Conservation (phyloP, 345 rosid species). For the Citrus inodora region DNA sequence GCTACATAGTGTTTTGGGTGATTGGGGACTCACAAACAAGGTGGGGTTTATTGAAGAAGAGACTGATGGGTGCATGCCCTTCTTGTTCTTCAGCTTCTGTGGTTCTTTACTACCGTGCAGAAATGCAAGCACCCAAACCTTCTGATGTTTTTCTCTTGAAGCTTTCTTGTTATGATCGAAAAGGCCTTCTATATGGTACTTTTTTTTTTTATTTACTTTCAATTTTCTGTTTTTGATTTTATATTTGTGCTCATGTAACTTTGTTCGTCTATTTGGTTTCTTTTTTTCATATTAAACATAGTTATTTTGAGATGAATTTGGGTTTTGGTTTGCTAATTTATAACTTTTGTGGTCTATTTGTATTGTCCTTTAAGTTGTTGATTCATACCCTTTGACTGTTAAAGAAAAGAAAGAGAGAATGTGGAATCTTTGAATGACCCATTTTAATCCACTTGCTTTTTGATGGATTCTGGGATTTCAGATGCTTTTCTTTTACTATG, state of each 20-base stretch:
- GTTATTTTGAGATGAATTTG: neutral
- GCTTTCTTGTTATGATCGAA: conserved; percentile 71
- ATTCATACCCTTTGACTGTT: neutral
- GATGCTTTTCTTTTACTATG: neutral
- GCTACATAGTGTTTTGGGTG: conserved; percentile 92
- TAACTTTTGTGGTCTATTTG: neutral
- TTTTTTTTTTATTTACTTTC: conserved; percentile 2
- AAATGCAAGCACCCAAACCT: conserved; percentile 49
- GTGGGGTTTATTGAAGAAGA: conserved; percentile 84
- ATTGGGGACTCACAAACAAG: conserved; percentile 59
- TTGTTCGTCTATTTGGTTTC: no score
- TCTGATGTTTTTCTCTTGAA: conserved; percentile 80
- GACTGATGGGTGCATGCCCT: conserved; percentile 73
- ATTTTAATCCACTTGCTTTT: neutral
- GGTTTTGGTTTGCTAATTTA: neutral
- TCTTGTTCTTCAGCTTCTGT: conserved; percentile 76
- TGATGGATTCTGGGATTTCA: neutral
- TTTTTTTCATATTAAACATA: neutral
- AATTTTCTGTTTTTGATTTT: neutral
- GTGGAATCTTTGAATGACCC: neutral
- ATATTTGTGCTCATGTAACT: neutral
- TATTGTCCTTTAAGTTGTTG: neutral
- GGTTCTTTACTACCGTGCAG: conserved; percentile 54
- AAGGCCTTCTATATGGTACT: conserved; percentile 81
- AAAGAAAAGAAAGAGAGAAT: neutral